Percentiles rank a stretch among this genome's conserved stretches.
These are phyloP conservation scores for Limonium bicolor DNA, from an alignment of 148 eudicot species.

Conservation along the genomic window DNA sequence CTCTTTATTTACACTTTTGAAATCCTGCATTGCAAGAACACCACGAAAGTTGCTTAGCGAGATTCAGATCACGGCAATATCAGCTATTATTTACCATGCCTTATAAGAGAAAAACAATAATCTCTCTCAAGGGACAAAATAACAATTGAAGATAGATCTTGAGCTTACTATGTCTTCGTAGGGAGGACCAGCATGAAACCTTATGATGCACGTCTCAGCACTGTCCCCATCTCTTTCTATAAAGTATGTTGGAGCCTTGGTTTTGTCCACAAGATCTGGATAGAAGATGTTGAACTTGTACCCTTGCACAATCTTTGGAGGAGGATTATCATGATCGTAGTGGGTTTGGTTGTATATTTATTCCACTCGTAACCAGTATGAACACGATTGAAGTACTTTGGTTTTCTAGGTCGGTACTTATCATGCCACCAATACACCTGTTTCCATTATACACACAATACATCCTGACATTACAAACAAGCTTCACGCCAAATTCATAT, in stretches of 20 bases:
- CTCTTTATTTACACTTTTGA: conserved; percentile 81
- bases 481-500: too few species aligned
- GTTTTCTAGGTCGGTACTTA: conserved; percentile 93
- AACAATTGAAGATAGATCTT: not conserved
- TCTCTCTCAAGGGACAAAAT: too few species aligned
- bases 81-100: not conserved
- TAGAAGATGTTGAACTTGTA: conserved; percentile 95
- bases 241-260: conserved; percentile 58
- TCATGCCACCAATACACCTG: conserved; percentile 99
- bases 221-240: conserved; percentile 95
- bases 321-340: conserved; percentile 93
- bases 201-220: conserved; percentile 75
- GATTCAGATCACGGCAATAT: not conserved
- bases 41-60: not conserved
- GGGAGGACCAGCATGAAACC: conserved; percentile 97
- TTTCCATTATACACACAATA: too few species aligned
- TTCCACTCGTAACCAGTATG: conserved; percentile 99
- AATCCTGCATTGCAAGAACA: conserved; percentile 39
- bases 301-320: conserved; percentile 96
- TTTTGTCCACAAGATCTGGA: conserved; percentile 92
- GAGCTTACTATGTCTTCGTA: conserved; percentile 91
- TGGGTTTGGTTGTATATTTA: conserved; percentile 97
- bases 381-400: conserved; percentile 94
- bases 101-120: not conserved
- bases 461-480: too few species aligned